Evolutionary conservation across 805 yeast species (phyloP).

Genomic region (Torulaspora microellipsoides): DNA sequence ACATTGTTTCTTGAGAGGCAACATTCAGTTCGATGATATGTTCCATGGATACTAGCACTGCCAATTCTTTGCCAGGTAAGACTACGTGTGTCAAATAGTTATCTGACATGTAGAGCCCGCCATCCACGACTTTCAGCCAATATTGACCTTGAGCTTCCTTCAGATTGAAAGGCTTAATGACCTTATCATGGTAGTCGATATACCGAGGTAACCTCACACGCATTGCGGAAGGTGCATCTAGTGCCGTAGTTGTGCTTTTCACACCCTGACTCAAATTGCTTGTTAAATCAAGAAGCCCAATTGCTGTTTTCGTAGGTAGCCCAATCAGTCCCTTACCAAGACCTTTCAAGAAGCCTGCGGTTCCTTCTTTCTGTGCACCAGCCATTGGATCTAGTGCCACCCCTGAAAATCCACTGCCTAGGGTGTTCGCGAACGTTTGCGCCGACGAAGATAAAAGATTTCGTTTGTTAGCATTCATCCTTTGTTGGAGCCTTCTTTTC

Average conservation of each 20-base stretch:
- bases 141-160: slow-evolving; percentile 92
- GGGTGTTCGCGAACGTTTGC: slow-evolving; percentile 76
- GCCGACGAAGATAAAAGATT: slow-evolving; percentile 86
- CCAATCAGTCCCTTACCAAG: slow-evolving; percentile 94
- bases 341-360: slow-evolving; percentile 90
- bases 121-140: slow-evolving; percentile 80
- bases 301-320: slow-evolving; percentile 92
- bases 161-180: slow-evolving; percentile 68
- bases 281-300: slow-evolving; percentile 90
- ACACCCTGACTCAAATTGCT: slow-evolving; percentile 92
- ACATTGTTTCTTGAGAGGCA: slow-evolving; percentile 53
- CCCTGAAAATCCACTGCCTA: slow-evolving; percentile 85
- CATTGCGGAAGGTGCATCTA: slow-evolving; percentile 71
- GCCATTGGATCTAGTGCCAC: slow-evolving; percentile 85
- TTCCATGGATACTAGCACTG: slow-evolving; percentile 68
- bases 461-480: slow-evolving; percentile 77
- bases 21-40: slow-evolving; percentile 66
- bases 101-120: slow-evolving; percentile 71
- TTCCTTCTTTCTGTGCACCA: slow-evolving; percentile 86
- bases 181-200: slow-evolving; percentile 57
- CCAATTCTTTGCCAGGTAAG: slow-evolving; percentile 73
- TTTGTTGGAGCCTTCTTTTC: slow-evolving; percentile 65
- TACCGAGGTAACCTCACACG: slow-evolving; percentile 80
- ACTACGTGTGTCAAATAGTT: slow-evolving; percentile 80
- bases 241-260: slow-evolving; percentile 83